Evolutionary conservation across 176 grass and related monocot species (phyloP).

Genomic region (Musa schizocarpa): DNA sequence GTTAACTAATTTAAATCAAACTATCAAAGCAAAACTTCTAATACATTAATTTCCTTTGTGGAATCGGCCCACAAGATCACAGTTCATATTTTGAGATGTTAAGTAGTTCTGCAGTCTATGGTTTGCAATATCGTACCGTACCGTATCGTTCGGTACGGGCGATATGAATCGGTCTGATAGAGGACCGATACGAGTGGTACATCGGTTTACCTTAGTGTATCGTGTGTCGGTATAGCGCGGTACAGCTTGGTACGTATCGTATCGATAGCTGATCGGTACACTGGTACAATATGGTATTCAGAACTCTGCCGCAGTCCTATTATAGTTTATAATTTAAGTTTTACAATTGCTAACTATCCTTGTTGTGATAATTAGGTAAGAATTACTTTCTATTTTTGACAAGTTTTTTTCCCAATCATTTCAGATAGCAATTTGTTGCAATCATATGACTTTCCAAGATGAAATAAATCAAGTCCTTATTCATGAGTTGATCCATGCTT

Average conservation of each 20-base stretch:
- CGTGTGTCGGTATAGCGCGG: too few relatives aligned
- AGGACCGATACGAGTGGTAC: too few relatives aligned
- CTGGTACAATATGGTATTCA: too few relatives aligned
- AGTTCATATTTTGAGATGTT: not conserved
- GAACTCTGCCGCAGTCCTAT: not conserved
- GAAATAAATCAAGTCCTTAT: slow-evolving; percentile 67
- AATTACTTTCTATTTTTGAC: not conserved
- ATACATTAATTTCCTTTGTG: not conserved
- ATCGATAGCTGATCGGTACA: too few relatives aligned
- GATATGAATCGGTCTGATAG: too few relatives aligned
- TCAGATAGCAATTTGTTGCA: slow-evolving; percentile 73
- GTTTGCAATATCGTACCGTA: too few relatives aligned
- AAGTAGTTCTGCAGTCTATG: not conserved
- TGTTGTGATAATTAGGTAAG: not conserved
- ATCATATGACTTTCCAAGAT: slow-evolving; percentile 55
- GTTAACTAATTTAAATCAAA: not conserved
- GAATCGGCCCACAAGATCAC: not conserved
- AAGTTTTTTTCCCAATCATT: not conserved
- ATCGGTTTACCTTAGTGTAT: too few relatives aligned
- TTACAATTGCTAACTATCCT: not conserved
- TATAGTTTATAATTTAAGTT: not conserved
- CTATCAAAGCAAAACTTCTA: not conserved
- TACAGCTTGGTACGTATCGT: too few relatives aligned
- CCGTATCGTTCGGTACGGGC: too few relatives aligned
- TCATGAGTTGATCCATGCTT: slow-evolving; percentile 92